Conservation (phyloP, 495 filamentous ascomycete genomes). For the Penicillium paradoxum region DNA sequence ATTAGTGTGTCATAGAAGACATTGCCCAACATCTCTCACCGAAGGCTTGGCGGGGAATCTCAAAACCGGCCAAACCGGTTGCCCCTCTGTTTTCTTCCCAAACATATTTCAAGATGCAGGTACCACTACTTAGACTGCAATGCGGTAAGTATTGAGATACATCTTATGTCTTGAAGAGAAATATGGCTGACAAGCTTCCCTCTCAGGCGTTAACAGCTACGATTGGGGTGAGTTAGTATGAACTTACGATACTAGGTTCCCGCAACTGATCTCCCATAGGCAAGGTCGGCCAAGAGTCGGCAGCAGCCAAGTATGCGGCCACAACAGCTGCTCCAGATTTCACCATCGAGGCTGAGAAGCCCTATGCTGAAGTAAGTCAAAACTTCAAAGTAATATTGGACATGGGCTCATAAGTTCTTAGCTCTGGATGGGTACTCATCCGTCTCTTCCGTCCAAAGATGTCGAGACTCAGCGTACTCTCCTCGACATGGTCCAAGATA, state of each 20-base stretch:
- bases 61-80: slow-evolving; percentile 14
- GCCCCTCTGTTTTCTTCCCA: slow-evolving; percentile 10
- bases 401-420: slow-evolving; percentile 33
- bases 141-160: slow-evolving; percentile 58
- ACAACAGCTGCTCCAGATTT: slow-evolving; percentile 68
- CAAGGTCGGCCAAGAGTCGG: slow-evolving; percentile 70
- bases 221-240: slow-evolving; percentile 70
- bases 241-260: slow-evolving; percentile 12
- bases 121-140: slow-evolving; percentile 85
- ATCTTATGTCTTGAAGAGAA: too few relatives aligned
- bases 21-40: slow-evolving; percentile 1
- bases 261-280: slow-evolving; percentile 41
- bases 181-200: slow-evolving; percentile 1
- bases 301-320: slow-evolving; percentile 70
- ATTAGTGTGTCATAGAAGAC: neutral
- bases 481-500: slow-evolving; percentile 85
- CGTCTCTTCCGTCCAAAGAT: slow-evolving; percentile 89
- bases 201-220: slow-evolving; percentile 84
- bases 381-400: neutral
- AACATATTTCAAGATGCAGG: slow-evolving; percentile 54
- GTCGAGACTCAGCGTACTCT: slow-evolving; percentile 77
- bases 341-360: slow-evolving; percentile 69
- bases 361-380: slow-evolving; percentile 71
- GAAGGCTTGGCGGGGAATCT: slow-evolving; percentile 24
- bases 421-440: slow-evolving; percentile 99